Percentiles rank a stretch among this genome's conserved stretches.
Evolutionary conservation across 352 stramenopile species (phyloP).

Genomic region (Pythium folliculosum): DNA sequence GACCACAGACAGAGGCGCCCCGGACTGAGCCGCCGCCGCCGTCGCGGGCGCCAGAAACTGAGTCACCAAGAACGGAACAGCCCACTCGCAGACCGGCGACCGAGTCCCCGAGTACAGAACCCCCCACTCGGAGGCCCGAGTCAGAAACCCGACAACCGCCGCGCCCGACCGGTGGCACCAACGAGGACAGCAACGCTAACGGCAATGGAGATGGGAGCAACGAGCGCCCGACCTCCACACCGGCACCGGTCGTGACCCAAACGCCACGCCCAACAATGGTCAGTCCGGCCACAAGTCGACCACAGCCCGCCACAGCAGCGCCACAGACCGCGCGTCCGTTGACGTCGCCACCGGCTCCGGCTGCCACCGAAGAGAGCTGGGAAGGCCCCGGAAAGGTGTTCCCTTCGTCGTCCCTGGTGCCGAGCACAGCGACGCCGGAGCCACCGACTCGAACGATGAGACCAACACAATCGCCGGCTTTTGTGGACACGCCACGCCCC

Average conservation of each 20-base stretch:
- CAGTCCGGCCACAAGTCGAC: not conserved
- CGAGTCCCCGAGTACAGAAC: not conserved
- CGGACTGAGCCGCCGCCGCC: not conserved
- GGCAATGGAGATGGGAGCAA: not conserved
- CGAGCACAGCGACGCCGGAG: not conserved
- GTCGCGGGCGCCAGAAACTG: not conserved
- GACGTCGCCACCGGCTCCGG: not conserved
- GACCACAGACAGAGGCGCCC: not conserved
- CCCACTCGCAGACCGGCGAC: not conserved
- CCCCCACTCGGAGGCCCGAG: not conserved
- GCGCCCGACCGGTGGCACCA: too few species aligned
- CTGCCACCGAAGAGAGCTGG: slow-evolving; percentile 6
- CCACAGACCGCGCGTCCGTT: too few species aligned
- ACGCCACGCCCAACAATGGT: not conserved
- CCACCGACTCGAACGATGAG: not conserved
- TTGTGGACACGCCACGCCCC: too few species aligned
- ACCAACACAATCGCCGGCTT: not conserved
- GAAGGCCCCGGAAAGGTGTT: slow-evolving; percentile 12
- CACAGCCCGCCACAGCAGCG: not conserved
- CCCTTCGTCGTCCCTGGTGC: not conserved
- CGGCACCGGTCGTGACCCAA: not conserved
- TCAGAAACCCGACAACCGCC: too few species aligned
- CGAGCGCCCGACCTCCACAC: not conserved
- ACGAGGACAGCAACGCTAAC: not conserved
- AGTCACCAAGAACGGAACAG: not conserved